Percentiles rank a stretch among this genome's conserved stretches.
Conservation (phyloP, 2,329 filamentous ascomycete species). For the Plenodomus tracheiphilus region DNA sequence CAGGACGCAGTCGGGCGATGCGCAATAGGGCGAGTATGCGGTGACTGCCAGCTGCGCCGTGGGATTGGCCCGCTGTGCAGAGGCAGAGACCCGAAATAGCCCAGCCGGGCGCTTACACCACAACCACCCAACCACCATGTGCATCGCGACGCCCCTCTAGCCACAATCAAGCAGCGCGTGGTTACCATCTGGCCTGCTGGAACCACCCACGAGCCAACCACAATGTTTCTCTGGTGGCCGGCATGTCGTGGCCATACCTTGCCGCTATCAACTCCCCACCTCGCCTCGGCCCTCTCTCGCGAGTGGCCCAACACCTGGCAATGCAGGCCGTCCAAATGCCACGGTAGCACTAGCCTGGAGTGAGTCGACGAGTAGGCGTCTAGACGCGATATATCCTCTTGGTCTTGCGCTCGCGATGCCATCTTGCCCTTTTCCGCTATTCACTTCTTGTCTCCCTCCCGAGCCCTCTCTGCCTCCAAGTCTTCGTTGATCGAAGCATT, state of each 20-base stretch:
- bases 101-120: constrained; percentile 37
- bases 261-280: constrained; percentile 38
- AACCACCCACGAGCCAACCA: constrained; percentile 34
- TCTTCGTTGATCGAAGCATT: constrained; percentile 53
- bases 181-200: constrained; percentile 19
- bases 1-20: constrained; percentile 6
- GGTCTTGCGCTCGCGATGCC: constrained; percentile 31
- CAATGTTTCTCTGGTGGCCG: constrained; percentile 16
- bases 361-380: constrained; percentile 31
- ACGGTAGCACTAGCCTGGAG: constrained; percentile 30
- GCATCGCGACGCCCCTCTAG: constrained; percentile 24
- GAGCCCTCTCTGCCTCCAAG: constrained; percentile 27
- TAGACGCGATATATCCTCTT: constrained; percentile 42
- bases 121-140: constrained; percentile 36
- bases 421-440: constrained; percentile 30
- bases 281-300: constrained; percentile 20
- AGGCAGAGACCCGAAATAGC: constrained; percentile 35
- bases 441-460: constrained; percentile 39
- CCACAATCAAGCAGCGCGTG: constrained; percentile 25
- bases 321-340: constrained; percentile 32
- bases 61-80: constrained; percentile 30
- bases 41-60: constrained; percentile 19
- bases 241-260: constrained; percentile 41
- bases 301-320: constrained; percentile 37
- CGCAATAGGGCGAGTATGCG: constrained; percentile 33